phyloP scores from a whole-genome alignment of 106 monocot genomes.

The Iris macrosiphon region DNA sequence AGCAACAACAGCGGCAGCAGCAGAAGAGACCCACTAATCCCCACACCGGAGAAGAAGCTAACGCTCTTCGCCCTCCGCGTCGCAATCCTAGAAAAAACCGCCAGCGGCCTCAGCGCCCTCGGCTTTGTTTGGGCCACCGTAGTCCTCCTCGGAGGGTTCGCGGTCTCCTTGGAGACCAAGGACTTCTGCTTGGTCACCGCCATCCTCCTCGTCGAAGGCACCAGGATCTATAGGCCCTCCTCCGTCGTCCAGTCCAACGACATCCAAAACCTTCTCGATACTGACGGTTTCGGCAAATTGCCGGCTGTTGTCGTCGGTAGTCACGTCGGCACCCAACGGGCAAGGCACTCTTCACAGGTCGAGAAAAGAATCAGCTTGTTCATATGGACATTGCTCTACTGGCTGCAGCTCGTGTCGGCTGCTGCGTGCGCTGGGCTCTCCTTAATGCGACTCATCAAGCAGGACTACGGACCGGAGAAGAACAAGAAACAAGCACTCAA shows the following conservation, averaged over 20 bases:
- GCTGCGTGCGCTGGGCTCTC: conserved; percentile 31
- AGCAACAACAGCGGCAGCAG: no score
- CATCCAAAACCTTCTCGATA: no score
- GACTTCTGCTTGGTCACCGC: conserved; percentile 45
- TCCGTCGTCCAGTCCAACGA: conserved; percentile 43
- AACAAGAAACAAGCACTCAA: conserved; percentile 29
- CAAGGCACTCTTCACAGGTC: conserved; percentile 19
- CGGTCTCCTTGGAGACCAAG: background rate
- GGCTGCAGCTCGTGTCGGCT: conserved; percentile 50
- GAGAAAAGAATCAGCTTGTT: conserved; percentile 20
- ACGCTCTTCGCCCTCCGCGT: conserved; percentile 11
- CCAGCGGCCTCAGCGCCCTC: conserved; percentile 24
- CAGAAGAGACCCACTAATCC: no score
- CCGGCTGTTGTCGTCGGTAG: conserved; percentile 10
- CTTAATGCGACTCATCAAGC: conserved; percentile 23
- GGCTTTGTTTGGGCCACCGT: conserved; percentile 61
- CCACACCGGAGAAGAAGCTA: conserved; percentile 12
- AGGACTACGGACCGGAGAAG: conserved; percentile 18
- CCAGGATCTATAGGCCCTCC: conserved; percentile 39
- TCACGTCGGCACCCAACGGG: background rate
- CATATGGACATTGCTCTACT: conserved; percentile 20
- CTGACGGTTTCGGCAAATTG: background rate
- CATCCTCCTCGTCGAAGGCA: conserved; percentile 37
- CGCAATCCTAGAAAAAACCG: conserved; percentile 14
- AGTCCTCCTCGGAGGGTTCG: conserved; percentile 53